A percentile compares a stretch with the other conserved stretches of the same genome.
Evolutionary conservation across 2,329 filamentous ascomycete species (phyloP).

Genomic region (Diaporthe ilicicola): DNA sequence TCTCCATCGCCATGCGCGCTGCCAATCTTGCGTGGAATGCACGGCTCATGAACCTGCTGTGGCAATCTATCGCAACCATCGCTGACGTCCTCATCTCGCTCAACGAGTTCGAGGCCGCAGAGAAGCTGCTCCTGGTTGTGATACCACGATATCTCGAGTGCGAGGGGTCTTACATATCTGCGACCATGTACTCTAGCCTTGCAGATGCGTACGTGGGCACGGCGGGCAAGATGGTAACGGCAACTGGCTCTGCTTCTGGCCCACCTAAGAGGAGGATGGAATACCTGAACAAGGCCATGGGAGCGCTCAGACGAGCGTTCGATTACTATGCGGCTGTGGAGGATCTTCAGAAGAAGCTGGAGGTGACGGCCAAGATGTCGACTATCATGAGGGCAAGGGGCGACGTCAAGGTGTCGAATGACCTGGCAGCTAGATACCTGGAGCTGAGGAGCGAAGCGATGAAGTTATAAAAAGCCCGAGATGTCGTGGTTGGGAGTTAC

Average conservation of each 20-base stretch:
- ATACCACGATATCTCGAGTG: slow-evolving; percentile 82
- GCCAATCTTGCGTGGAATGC: slow-evolving; percentile 77
- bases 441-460: slow-evolving; percentile 58
- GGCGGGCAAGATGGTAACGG: slow-evolving; percentile 61
- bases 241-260: slow-evolving; percentile 33
- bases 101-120: slow-evolving; percentile 74
- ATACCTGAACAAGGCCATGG: slow-evolving; percentile 65
- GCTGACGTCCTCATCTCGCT: slow-evolving; percentile 74
- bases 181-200: slow-evolving; percentile 73
- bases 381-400: slow-evolving; percentile 76
- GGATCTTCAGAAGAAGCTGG: slow-evolving; percentile 75
- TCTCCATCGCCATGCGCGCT: slow-evolving; percentile 80
- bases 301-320: slow-evolving; percentile 70
- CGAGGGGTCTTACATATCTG: slow-evolving; percentile 68
- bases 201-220: slow-evolving; percentile 83
- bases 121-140: slow-evolving; percentile 70
- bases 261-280: slow-evolving; percentile 59
- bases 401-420: slow-evolving; percentile 69
- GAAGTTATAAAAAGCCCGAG: background rate
- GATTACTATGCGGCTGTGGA: slow-evolving; percentile 72
- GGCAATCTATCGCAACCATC: slow-evolving; percentile 75
- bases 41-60: slow-evolving; percentile 73
- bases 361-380: slow-evolving; percentile 84
- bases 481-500: background rate
- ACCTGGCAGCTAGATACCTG: slow-evolving; percentile 72